These are phyloP conservation scores for Lichtheimia ramosa DNA, from an alignment of 371 early-diverging fungal species.

Conservation along the genomic window DNA sequence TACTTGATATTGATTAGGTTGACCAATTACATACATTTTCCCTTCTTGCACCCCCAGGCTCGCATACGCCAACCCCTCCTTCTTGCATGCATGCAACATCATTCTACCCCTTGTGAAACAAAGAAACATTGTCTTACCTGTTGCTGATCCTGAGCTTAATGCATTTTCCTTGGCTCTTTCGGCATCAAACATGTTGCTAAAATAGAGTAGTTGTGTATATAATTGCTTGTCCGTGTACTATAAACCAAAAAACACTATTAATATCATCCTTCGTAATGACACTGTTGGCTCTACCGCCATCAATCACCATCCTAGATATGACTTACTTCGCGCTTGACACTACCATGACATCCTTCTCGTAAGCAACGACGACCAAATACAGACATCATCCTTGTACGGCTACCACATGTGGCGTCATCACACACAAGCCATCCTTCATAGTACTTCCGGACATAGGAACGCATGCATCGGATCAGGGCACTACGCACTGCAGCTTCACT, in stretches of 20 bases:
- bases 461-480: constrained; percentile 68
- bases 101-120: no score
- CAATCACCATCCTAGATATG: neutral
- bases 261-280: no score
- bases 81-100: no score
- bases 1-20: neutral
- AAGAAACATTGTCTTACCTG: constrained; percentile 14
- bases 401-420: constrained; percentile 71
- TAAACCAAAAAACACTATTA: neutral
- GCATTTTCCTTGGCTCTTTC: constrained; percentile 30
- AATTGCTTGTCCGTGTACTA: constrained; percentile 48
- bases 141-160: constrained; percentile 6
- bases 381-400: constrained; percentile 64
- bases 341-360: constrained; percentile 67
- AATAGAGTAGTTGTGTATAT: constrained; percentile 51
- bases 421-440: constrained; percentile 75
- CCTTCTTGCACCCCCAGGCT: no score
- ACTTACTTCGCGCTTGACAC: constrained; percentile 61
- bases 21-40: neutral
- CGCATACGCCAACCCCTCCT: no score
- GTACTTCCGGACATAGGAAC: constrained; percentile 68
- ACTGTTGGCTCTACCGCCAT: neutral
- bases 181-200: constrained; percentile 40
- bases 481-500: constrained; percentile 40
- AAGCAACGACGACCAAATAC: constrained; percentile 78